phyloP scores from a whole-genome alignment of 2,329 filamentous ascomycete species.

The Colletotrichum filicis region DNA sequence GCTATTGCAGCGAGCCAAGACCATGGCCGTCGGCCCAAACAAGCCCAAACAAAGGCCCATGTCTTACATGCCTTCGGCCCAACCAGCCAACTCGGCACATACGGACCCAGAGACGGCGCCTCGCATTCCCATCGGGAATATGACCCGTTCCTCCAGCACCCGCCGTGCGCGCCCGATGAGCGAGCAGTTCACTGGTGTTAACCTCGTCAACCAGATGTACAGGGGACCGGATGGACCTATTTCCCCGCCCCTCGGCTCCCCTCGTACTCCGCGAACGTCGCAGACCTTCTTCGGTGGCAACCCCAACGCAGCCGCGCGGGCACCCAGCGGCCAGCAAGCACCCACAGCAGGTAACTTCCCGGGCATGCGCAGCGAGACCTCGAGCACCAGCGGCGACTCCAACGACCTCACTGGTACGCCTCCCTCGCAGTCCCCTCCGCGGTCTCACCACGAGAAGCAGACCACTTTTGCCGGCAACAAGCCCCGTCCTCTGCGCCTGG shows the following conservation, averaged over 20 bases:
- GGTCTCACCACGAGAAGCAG: conserved; percentile 62
- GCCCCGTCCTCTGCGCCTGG: conserved; percentile 85
- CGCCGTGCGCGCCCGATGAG: conserved; percentile 69
- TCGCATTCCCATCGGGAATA: conserved; percentile 75
- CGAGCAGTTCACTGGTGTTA: conserved; percentile 71
- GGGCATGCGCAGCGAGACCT: conserved; percentile 74
- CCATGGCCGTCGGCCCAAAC: conserved; percentile 61
- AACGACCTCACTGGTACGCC: conserved; percentile 58
- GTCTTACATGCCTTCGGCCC: conserved; percentile 62
- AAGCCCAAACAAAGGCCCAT: conserved; percentile 65
- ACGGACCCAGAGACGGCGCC: conserved; percentile 80
- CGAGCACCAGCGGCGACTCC: conserved; percentile 75
- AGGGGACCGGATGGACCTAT: conserved; percentile 74
- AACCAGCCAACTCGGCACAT: conserved; percentile 52
- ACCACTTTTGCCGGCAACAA: conserved; percentile 75
- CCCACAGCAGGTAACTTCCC: conserved; percentile 73
- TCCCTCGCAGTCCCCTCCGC: conserved; percentile 65
- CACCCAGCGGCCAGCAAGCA: conserved; percentile 60
- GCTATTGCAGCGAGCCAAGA: conserved; percentile 70
- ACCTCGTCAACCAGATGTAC: conserved; percentile 91
- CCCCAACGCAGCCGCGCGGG: conserved; percentile 62
- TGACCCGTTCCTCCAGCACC: conserved; percentile 64
- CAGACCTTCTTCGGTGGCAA: conserved; percentile 73
- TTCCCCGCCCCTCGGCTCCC: conserved; percentile 67
- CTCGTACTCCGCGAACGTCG: conserved; percentile 70